Percentiles rank a stretch among this genome's conserved stretches.
phyloP scores from a whole-genome alignment of 2,329 filamentous ascomycete genomes.

The Eutypa lata region DNA sequence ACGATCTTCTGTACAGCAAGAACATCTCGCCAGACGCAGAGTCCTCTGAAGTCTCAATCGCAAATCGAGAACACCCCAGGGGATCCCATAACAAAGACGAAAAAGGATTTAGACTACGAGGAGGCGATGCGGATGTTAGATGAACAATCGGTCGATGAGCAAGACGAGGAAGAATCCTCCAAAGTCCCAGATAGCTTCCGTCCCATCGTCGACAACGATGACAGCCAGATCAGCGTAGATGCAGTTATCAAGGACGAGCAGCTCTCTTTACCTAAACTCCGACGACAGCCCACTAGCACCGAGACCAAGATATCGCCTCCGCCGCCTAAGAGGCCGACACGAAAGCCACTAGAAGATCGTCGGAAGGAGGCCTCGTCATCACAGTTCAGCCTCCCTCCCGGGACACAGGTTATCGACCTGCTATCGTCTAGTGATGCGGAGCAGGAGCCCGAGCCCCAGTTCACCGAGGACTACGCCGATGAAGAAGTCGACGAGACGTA shows the following conservation, averaged over 20 bases:
- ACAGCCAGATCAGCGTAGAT: conserved; percentile 3
- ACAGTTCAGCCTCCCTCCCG: conserved; percentile 30
- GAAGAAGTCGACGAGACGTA: conserved; percentile 37
- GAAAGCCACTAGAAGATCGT: neutral
- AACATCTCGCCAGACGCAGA: conserved; percentile 35
- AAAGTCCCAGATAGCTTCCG: conserved; percentile 13
- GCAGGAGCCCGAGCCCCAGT: conserved; percentile 28
- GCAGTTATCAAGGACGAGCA: neutral
- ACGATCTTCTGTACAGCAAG: conserved; percentile 40
- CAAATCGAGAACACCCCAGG: conserved; percentile 25
- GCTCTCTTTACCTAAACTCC: conserved; percentile 2
- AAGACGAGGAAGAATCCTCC: conserved; percentile 20
- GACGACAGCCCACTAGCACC: conserved; percentile 1
- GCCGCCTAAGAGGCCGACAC: conserved; percentile 6
- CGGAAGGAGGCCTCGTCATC: conserved; percentile 7
- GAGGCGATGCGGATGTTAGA: conserved; percentile 43
- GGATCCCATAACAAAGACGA: conserved; percentile 6
- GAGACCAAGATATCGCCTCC: conserved; percentile 23
- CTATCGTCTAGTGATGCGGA: conserved; percentile 19
- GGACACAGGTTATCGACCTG: conserved; percentile 36
- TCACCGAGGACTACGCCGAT: conserved; percentile 35
- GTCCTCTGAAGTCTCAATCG: conserved; percentile 25
- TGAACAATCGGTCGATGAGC: conserved; percentile 21
- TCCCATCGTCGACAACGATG: neutral
- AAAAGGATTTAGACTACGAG: conserved; percentile 37